Base-by-base conservation (phyloP, 768 basidiomycete genomes). In the Suillus hirtellus region DNA sequence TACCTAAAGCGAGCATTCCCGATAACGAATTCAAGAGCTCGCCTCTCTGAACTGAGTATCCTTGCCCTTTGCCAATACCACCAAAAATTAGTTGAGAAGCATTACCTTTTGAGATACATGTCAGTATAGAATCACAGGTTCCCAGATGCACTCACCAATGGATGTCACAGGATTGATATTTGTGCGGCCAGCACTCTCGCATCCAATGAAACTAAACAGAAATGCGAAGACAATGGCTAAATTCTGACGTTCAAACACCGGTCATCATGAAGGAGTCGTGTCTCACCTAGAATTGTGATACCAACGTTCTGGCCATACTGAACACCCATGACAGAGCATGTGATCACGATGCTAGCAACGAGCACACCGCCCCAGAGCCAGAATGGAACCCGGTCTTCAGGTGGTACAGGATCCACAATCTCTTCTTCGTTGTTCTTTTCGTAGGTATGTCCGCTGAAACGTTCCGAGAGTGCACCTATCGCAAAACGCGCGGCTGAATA, bases 61-160 rank as follows among this genome's bases (percentile, higher is more conserved):
- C 67, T 3, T 80, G 67, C 21, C 81, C 83, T 69, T 87, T 86
- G 10, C 77, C 78, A 62, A 87, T 78, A 62, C 86, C 85, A 68
- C 87, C 86, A 66, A 89, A 87, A 64, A 89, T 78, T 63, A 89
- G 82, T 70, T 89, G 87, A 4, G 86, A 83, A 21, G 85, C 85
- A 43, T 69, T 72, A 17, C 72, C 75, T 79, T 31, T 65, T 47
- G 60, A 60, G 27, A 56, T 62, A 12, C 35, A 1, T 49, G 31
- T 17, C 34, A 17, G 38, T 19, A 42, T n/a, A 15, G 19, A n/a
- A 42, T 58, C 17, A 11, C 40, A 31, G 56, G 10, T 56, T 7
- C 1, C 38, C 17, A 31, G n/a, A 55, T 8, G 17, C 49, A 63
- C 67, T 42, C n/a, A 78, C 77, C 75, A 55, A 87, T 83, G 40